These are phyloP conservation scores for Sugiyamaella japonica DNA, from an alignment of 1,139 yeast species.

Conservation along the genomic window DNA sequence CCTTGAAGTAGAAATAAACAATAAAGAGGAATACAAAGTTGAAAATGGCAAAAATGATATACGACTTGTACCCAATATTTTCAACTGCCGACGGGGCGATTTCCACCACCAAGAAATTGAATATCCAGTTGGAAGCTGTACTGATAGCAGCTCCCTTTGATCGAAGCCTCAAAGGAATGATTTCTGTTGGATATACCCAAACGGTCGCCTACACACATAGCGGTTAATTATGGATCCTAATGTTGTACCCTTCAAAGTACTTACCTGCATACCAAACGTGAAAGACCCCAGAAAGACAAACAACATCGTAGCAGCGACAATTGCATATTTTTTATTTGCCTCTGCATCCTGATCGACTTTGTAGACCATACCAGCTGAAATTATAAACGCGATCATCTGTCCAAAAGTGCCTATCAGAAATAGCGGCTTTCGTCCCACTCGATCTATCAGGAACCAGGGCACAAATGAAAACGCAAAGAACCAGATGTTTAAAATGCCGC, in stretches of 20 bases:
- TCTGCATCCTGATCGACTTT: slow-evolving; percentile 18
- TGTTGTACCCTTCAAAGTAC: neutral
- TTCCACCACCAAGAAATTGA: slow-evolving; percentile 45
- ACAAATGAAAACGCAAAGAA: slow-evolving; percentile 31
- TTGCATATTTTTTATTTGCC: slow-evolving; percentile 6
- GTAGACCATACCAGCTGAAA: slow-evolving; percentile 23
- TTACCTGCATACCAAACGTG: slow-evolving; percentile 32
- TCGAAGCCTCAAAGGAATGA: slow-evolving; percentile 60
- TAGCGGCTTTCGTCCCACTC: slow-evolving; percentile 52
- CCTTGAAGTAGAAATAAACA: slow-evolving; percentile 49
- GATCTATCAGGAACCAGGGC: slow-evolving; percentile 49
- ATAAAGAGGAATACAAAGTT: slow-evolving; percentile 59
- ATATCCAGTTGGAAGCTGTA: slow-evolving; percentile 50
- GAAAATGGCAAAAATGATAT: slow-evolving; percentile 41
- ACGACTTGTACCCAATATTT: slow-evolving; percentile 41
- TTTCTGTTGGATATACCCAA: slow-evolving; percentile 58
- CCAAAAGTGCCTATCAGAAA: slow-evolving; percentile 46
- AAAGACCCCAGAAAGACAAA: slow-evolving; percentile 30
- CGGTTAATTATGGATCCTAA: neutral
- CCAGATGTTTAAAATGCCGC: slow-evolving; percentile 56
- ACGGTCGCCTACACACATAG: slow-evolving; percentile 22
- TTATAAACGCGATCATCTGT: slow-evolving; percentile 37
- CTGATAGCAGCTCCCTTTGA: slow-evolving; percentile 54
- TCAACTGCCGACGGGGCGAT: slow-evolving; percentile 44
- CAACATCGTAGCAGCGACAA: slow-evolving; percentile 23